Evolutionary conservation across 768 basidiomycete species (phyloP), one percentile per base, ranked within the genome.

Genomic region (Psilocybe azurescens): DNA sequence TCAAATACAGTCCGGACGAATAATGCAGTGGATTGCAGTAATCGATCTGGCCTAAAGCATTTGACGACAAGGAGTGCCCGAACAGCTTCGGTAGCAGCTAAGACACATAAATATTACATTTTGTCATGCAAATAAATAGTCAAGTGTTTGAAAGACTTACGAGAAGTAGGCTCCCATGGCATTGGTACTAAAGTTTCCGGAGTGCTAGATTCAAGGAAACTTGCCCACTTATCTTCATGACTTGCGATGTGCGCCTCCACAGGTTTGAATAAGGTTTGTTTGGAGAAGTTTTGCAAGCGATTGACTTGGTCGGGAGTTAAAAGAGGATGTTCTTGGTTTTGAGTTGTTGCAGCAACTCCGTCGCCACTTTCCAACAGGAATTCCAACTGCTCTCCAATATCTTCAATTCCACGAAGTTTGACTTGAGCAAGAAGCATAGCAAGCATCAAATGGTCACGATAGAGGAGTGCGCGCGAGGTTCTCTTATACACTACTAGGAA

Each of bases 361-460:
- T 94, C 91, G 5, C 92, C 90, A 66, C 91, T 90, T 71, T 99
- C 96, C 47, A 98, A 80, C n/a, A 98, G 77, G 77, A 95, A 94
- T 70, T 97, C 95, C 18, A 97, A 73, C 70, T 97, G 96, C 18
- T 96, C 93, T 2, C 79, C 73, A 46, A 93, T 89, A 49, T 94
- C 93, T 70, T 93, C 91, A 14, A 87, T 69, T 16, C 91, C 89
- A 48, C 92, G 86, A 14, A 96, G 73, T 73, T 94, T 94, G 64
- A 97, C 89, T 71, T 97, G 95, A 0, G 94, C 90, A 32, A 99
- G 83, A 18, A 95, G 86, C 11, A 97, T 88, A 2, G 94, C 95
- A 49, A 99, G 85, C 81, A 97, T 90, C 44, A 96, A 82, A 63
- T 96, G 90, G 69, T 99, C 97, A 10, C 88, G 85, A 71, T 98